A percentile compares a stretch with the other conserved stretches of the same genome.
Evolutionary conservation across 495 filamentous ascomycete species (phyloP).

Genomic region (Penicillium turbatum): DNA sequence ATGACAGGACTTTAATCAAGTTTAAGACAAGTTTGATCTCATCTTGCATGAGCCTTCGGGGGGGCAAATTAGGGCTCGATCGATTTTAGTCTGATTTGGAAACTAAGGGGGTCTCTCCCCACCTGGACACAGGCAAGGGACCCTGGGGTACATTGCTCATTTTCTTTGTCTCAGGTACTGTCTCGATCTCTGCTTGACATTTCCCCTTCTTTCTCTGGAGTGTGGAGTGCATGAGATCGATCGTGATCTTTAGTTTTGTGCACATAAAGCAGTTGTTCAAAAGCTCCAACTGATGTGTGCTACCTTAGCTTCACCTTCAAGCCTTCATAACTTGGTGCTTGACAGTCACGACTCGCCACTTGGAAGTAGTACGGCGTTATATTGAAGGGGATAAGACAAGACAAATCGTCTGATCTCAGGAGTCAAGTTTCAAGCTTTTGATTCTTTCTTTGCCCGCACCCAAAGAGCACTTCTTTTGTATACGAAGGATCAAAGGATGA

Average conservation of each 20-base stretch:
- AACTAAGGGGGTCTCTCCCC: neutral
- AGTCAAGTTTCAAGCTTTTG: neutral
- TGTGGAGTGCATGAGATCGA: neutral
- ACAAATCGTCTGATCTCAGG: too few relatives aligned
- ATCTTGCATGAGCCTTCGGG: neutral
- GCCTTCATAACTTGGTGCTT: neutral
- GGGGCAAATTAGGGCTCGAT: neutral
- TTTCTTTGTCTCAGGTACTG: neutral
- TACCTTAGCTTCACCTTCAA: neutral
- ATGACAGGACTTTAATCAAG: conserved; percentile 11
- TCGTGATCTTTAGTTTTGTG: neutral
- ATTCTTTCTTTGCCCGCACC: neutral
- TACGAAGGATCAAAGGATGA: conserved; percentile 1
- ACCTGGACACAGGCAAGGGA: conserved; percentile 1
- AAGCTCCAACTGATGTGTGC: neutral
- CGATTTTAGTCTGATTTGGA: neutral
- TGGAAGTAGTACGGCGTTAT: neutral
- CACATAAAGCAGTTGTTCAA: neutral
- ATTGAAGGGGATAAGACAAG: neutral
- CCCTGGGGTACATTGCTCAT: neutral
- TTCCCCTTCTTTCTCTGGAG: neutral
- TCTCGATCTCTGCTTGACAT: neutral
- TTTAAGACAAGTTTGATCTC: neutral
- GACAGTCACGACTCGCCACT: neutral
- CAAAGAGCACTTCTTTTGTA: neutral